These are phyloP conservation scores for Xylaria sp. DNA, from an alignment of 2,329 filamentous ascomycete genomes.

Conservation along the genomic window DNA sequence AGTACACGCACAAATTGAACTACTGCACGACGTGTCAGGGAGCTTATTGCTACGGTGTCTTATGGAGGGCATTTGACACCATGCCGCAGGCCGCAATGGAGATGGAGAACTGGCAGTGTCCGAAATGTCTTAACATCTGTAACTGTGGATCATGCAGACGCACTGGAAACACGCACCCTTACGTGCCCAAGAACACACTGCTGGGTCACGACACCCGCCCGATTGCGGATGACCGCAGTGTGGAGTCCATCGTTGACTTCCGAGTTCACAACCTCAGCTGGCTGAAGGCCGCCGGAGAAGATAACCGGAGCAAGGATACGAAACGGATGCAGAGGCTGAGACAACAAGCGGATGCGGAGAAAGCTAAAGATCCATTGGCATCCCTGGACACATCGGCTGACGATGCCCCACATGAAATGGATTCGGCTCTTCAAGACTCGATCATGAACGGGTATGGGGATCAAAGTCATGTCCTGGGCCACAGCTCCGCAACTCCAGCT, in stretches of 20 bases:
- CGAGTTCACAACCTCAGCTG: conserved; percentile 84
- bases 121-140: conserved; percentile 82
- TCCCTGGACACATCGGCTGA: conserved; percentile 30
- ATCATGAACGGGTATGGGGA: conserved; percentile 39
- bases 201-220: conserved; percentile 90
- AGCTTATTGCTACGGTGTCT: conserved; percentile 88
- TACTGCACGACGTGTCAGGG: conserved; percentile 76
- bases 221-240: conserved; percentile 86
- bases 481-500: conserved; percentile 16
- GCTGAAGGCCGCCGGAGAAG: conserved; percentile 66
- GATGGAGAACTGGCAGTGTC: conserved; percentile 82
- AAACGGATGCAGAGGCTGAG: conserved; percentile 60
- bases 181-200: conserved; percentile 83
- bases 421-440: conserved; percentile 36
- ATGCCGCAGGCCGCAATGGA: conserved; percentile 84
- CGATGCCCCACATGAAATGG: conserved; percentile 34
- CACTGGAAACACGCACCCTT: conserved; percentile 68
- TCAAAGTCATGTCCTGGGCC: conserved; percentile 40
- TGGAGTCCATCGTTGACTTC: conserved; percentile 90
- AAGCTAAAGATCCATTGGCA: conserved; percentile 49
- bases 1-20: conserved; percentile 83
- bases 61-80: conserved; percentile 89
- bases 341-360: conserved; percentile 59
- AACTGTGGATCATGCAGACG: conserved; percentile 81
- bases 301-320: conserved; percentile 59